Evolutionary conservation across 2,329 filamentous ascomycete species (phyloP), one percentile per base, ranked within the genome.

Genomic region (Hypoxylon sp.): DNA sequence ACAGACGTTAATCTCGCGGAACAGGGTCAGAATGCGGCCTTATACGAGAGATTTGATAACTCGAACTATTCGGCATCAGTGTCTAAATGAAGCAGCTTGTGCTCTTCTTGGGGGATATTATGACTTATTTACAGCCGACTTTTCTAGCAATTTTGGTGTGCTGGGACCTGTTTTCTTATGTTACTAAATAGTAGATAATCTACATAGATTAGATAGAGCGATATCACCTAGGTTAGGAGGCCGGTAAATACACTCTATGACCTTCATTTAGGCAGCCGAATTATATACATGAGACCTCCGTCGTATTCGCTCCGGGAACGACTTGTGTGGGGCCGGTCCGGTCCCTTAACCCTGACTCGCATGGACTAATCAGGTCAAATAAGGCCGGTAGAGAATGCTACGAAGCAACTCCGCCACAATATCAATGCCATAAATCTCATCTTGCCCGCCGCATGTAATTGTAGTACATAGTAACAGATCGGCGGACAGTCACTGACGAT

Each of bases 341-440:
- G 26, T n/a, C 14, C 10, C 14, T 53, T 50, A 29, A 5, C 55
- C 60, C 65, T 68, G 65, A 67, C 65, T 67, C 33, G 48, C 39
- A 9, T 1, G 8, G 46, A 26, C 17, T 9, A 29, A 52, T 51
- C 26, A 14, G 33, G 35, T 39, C 58, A 22, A 44, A 44, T 19
- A 44, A 17, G 14, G 26, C 26, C 51, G 14, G 22, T 14, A 9
- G 22, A 48, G 13, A 47, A n/a, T n/a, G 54, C 47, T 35, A 44
- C 39, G 19, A 4, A 44, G 26, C 22, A 39, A 6, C 63, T 67
- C 51, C 58, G 63, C 63, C 59, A 60, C 54, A 57, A 48, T 59
- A 11, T 39, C 31, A 24, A 35, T n/a, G 19, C 33, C n/a, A 70
- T 61, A 63, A 63, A 54, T 60, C 19, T 37, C 29, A 22, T 56